phyloP scores from a whole-genome alignment of 495 filamentous ascomycete genomes.

The Xylaria curta region DNA sequence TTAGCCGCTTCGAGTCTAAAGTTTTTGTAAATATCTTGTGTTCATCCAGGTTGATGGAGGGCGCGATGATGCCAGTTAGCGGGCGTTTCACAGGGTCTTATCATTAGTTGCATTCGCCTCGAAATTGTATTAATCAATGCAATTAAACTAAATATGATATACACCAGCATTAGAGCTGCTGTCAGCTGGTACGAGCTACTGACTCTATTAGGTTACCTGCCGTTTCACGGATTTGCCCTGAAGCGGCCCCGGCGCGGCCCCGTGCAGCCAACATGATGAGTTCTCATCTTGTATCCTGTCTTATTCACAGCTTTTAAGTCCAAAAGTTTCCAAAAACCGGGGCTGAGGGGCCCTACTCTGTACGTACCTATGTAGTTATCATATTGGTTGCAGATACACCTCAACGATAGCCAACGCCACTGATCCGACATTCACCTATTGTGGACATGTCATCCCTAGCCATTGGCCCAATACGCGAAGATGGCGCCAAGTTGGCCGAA shows the following conservation, averaged over 20 bases:
- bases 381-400: too few relatives aligned
- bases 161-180: too few relatives aligned
- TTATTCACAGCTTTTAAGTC: neutral
- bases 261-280: neutral
- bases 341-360: neutral
- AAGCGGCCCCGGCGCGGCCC: neutral
- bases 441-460: neutral
- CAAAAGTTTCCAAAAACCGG: neutral
- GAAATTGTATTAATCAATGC: neutral
- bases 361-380: too few relatives aligned
- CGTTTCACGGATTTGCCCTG: neutral
- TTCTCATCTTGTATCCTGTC: neutral
- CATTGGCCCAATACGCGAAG: conserved; percentile 10
- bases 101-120: neutral
- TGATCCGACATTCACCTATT: conserved; percentile 6
- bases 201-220: neutral
- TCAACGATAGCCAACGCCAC: neutral
- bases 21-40: neutral
- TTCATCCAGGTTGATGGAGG: neutral
- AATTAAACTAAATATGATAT: neutral
- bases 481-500: neutral
- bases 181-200: neutral
- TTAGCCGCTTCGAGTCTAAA: neutral
- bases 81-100: neutral
- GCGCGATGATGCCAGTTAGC: conserved; percentile 8